Percentiles rank a stretch among this genome's conserved stretches.
Conservation (phyloP, 805 yeast genomes). For the Monosporozyma yasuniensis region DNA sequence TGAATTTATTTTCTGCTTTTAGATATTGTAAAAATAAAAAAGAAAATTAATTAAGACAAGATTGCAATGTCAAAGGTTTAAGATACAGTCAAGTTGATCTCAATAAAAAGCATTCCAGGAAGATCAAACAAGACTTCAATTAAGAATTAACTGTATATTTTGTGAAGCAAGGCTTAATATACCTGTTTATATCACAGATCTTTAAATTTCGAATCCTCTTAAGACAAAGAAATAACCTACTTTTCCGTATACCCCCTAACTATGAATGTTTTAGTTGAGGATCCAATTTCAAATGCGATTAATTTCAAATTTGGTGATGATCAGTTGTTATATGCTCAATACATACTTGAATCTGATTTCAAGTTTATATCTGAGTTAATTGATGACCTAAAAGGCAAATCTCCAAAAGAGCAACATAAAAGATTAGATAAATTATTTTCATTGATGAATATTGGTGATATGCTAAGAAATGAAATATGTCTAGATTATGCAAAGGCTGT, state of each 20-base stretch:
- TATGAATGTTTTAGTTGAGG: neutral
- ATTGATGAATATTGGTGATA: constrained; percentile 14
- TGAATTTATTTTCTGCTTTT: neutral
- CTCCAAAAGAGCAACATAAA: constrained; percentile 3
- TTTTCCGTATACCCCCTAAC: neutral
- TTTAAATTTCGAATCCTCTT: too few relatives aligned
- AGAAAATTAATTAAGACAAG: neutral
- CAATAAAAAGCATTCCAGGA: neutral
- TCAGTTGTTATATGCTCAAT: neutral
- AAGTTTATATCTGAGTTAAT: neutral
- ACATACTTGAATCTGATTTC: constrained; percentile 1
- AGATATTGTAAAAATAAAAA: neutral
- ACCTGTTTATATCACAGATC: neutral
- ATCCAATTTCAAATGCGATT: neutral
- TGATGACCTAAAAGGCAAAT: neutral
- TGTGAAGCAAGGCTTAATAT: neutral
- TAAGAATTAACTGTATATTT: neutral
- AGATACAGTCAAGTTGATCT: neutral
- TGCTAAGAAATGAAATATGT: constrained; percentile 16
- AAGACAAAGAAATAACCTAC: neutral
- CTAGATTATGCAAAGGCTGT: constrained; percentile 10
- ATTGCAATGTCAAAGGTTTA: neutral
- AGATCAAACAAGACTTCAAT: neutral
- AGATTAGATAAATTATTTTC: constrained; percentile 20
- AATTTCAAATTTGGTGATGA: neutral